Base-by-base conservation (phyloP, 805 yeast species). In the Cyberlindnera japonica region DNA sequence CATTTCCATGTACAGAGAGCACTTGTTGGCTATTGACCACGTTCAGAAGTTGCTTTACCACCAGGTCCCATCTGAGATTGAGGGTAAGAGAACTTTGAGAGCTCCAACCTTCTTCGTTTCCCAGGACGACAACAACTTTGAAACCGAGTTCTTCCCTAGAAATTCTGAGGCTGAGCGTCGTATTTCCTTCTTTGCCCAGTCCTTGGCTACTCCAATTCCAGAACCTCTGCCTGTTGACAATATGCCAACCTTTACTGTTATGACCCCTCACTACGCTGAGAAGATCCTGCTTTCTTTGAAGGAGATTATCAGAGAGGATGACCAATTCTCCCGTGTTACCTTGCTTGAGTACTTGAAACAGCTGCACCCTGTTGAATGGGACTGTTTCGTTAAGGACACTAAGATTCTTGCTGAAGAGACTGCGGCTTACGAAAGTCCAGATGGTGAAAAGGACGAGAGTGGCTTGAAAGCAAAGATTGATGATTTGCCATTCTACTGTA, bases 1-100 rank as follows among this genome's bases (percentile, higher is more conserved):
- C 52, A 93, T 93, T 57, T 91, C 99, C 44, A 93, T 93, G 99
- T 95, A 93, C 81, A 88, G 99, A 74, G 99, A 93, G 71, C 99
- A 93, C 67, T 74, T 93, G 66, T 71, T 93, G 54, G 98, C 99
- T 21, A 91, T 95, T 65, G 99, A 93, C 65, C 99, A 93, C 64
- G 99, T 93, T 50, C 99, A 93, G 71, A 91, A 87, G 71, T 77
- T 93, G 66, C 77, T 93, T 53, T 93, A 93, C 68, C 99, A 93
- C 66, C 99, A 93, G 75, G 98, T 93, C 59, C 98, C 99, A 41
- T 83, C 95, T 47, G 98, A 93, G 69, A 77, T 90, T 63, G 98
- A 93, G 69, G 99, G 99, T 48, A 90, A 91, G 75, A 83, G 99
- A 69, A 90, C 98, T 52, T 76, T 93, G 62, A 84, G 98, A 71